Percentiles rank a stretch among this genome's conserved stretches.
phyloP scores from a whole-genome alignment of 768 basidiomycete genomes.

The Mrakia blollopis region DNA sequence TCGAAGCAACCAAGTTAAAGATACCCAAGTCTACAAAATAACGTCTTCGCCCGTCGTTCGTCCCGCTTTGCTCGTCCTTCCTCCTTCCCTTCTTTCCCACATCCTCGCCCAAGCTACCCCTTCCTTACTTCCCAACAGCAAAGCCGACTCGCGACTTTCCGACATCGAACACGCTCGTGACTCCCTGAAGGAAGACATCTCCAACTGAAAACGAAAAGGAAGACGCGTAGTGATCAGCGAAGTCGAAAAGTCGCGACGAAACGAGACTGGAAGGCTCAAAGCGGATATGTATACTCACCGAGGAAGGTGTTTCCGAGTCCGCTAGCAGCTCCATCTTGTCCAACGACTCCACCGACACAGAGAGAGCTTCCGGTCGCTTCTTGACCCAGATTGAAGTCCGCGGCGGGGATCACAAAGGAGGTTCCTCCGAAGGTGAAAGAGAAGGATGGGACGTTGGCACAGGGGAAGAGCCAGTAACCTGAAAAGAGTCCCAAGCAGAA shows the following conservation, averaged over 20 bases:
- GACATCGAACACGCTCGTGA: not conserved
- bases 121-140: not conserved
- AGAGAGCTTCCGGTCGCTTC: not conserved
- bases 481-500: too few relatives aligned
- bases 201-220: not conserved
- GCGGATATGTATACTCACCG: too few relatives aligned
- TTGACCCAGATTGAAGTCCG: not conserved
- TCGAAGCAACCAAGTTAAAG: too few relatives aligned
- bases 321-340: not conserved
- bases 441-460: not conserved
- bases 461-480: conserved; percentile 28
- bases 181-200: conserved; percentile 16
- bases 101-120: too few relatives aligned
- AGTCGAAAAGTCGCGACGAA: too few relatives aligned
- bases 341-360: conserved; percentile 17
- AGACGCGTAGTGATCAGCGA: too few relatives aligned
- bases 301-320: not conserved
- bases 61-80: not conserved
- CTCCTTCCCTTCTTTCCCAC: not conserved
- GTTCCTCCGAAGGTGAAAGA: conserved; percentile 9
- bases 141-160: not conserved
- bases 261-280: too few relatives aligned
- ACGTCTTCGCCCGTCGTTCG: not conserved
- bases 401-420: not conserved
- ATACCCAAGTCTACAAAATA: too few relatives aligned